These are phyloP conservation scores for Cinnamomum chago DNA, from an alignment of 164 flowering plant species.

Conservation along the genomic window DNA sequence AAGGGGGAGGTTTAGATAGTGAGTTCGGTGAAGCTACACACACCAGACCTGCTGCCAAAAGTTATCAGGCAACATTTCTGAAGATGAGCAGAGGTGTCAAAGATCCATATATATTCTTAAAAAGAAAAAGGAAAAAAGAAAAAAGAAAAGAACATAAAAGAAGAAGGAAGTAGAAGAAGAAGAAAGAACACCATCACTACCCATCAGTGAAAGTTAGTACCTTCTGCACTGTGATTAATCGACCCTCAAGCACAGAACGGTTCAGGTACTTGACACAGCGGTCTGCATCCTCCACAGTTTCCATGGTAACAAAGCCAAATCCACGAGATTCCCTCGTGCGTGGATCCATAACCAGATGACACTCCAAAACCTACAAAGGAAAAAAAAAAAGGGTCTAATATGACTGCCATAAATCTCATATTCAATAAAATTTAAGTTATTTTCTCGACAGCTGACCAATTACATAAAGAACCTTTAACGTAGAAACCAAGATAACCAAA, in stretches of 20 bases:
- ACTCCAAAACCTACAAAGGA: constrained; percentile 47
- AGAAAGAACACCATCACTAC: constrained; percentile 2
- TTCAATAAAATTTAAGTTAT: too few species aligned
- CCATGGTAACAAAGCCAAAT: constrained; percentile 72
- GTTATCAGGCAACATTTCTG: constrained; percentile 46
- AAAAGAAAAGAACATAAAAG: not conserved
- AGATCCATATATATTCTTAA: not conserved
- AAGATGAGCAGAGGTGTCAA: constrained; percentile 26
- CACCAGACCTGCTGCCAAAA: constrained; percentile 72
- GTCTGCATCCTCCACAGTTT: constrained; percentile 48
- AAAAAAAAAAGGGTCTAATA: not conserved
- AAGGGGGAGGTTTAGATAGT: constrained; percentile 40
- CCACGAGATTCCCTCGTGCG: constrained; percentile 68
- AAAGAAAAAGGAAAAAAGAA: too few species aligned
- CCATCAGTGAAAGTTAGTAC: constrained; percentile 19
- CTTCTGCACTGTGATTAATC: constrained; percentile 61
- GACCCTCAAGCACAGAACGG: constrained; percentile 66
- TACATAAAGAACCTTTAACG: too few species aligned
- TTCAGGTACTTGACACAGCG: constrained; percentile 60
- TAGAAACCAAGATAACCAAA: too few species aligned
- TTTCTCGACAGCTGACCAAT: not conserved
- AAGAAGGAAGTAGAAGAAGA: not conserved
- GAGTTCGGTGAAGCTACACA: constrained; percentile 62
- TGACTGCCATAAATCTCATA: not conserved
- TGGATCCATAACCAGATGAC: constrained; percentile 61